Base-by-base conservation (phyloP, 495 filamentous ascomycete genomes). In the Hyaloscypha variabilis region DNA sequence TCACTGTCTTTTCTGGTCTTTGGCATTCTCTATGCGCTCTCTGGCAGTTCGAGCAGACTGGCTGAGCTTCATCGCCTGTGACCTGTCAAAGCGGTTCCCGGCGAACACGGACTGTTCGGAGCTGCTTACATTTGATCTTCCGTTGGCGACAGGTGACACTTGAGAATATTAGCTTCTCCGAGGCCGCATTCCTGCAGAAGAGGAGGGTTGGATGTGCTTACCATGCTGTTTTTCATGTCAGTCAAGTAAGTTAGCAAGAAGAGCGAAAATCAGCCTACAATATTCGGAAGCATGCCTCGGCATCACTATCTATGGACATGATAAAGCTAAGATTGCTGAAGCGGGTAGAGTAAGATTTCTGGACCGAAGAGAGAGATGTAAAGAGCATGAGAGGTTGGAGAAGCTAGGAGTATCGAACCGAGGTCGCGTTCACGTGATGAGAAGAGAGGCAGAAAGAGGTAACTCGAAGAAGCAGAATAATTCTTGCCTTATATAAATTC, bases 61-160 rank as follows among this genome's bases (percentile, higher is more conserved):
- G 77, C 4, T 54, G 53, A 1, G 50, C 61, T 28, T 73, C 71
- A 62, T 78, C 75, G 39, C 75, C 75, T 76, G 8, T 58, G 46
- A 60, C 6, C 6, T 26, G 8, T 36, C 46, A 26, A 46, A 46
- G 14, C 10, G 39, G 19, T 46, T 17, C 39, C 1, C 10, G 4
- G 39, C 11, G 4, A 46, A 14, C 19, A 17, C 13, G 14, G 6
- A 3, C 39, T 17, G 17, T 46, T 17, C 61, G 14, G 25, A 23
- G 17, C 26, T 30, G 64, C 73, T 58, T 67, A 77, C 77, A 79
- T 64, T 74, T 75, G 0, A 77, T 62, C 52, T 76, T 74, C 19
- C 75, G 71, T 42, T 59, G 63, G 21, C 76, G 69, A 61, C 76
- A 79, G 8, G 69, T 67, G 51, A 74, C 67, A 61, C 77, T 74